These are phyloP conservation scores for Paxillus rubicundulus DNA, from an alignment of 768 basidiomycete species.

Conservation along the genomic window DNA sequence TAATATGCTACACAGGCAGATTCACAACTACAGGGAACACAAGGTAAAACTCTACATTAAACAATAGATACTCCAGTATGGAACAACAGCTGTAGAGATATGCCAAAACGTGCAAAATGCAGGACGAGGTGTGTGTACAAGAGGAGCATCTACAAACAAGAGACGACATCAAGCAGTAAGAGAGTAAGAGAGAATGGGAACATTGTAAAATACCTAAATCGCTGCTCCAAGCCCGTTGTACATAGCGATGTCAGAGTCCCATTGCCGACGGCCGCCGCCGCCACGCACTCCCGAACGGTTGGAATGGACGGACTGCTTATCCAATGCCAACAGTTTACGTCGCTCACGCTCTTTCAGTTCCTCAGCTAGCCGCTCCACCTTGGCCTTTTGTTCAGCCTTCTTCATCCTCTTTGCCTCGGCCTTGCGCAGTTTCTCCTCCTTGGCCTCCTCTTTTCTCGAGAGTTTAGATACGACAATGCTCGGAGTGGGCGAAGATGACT, in stretches of 20 bases:
- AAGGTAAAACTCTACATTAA: constrained; percentile 28
- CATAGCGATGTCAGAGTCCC: constrained; percentile 30
- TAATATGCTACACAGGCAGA: constrained; percentile 7
- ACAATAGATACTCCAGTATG: constrained; percentile 17
- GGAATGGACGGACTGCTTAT: constrained; percentile 32
- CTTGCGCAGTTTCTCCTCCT: constrained; percentile 44
- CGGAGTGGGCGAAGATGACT: constrained; percentile 18
- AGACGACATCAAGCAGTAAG: constrained; percentile 16
- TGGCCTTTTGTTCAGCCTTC: constrained; percentile 41
- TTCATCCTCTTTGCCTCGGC: constrained; percentile 42
- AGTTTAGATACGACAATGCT: constrained; percentile 9
- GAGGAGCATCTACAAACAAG: constrained; percentile 16
- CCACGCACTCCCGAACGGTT: constrained; percentile 16
- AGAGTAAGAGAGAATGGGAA: constrained; percentile 8
- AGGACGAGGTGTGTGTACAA: constrained; percentile 9
- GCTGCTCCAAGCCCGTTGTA: constrained; percentile 29
- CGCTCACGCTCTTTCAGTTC: constrained; percentile 41
- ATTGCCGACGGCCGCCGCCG: constrained; percentile 12
- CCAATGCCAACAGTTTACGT: constrained; percentile 28
- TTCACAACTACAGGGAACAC: constrained; percentile 21
- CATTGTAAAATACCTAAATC: constrained; percentile 13
- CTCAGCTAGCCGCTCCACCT: constrained; percentile 42
- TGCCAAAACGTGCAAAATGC: constrained; percentile 15
- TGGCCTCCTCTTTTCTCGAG: constrained; percentile 24
- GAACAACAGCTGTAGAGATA: constrained; percentile 8